Base-by-base conservation (phyloP, 176 grass and related monocot species). In the Carex littledalei region DNA sequence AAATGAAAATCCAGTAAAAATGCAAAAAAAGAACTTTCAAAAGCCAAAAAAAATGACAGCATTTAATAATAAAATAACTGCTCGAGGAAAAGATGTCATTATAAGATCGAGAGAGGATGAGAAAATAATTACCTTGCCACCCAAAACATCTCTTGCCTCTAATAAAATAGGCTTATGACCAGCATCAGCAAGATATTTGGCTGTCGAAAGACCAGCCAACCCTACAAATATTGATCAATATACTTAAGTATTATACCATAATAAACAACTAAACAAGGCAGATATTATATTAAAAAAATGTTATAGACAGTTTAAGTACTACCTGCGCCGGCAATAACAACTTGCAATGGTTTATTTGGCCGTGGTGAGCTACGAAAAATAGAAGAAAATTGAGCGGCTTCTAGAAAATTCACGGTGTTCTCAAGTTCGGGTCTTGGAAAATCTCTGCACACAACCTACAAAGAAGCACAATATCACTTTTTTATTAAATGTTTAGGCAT, bases 291-390 rank as follows among this genome's bases (percentile, higher is more conserved):
- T 20, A 49, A 64, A 16, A 86, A 78, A 85, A 81, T 72, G 35
- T n/a, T 71, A 61, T 67, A 29, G 49, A 18, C 43, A 67, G 13
- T 52, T 66, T 68, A 16, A 83, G 14, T 66, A n/a, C 79, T 89
- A 95, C 96, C 96, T 94, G 96, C 93, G 79, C 96, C 96, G 50
- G 93, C 96, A 86, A 98, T 90, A 69, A 98, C 91, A 45, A 94
- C 78, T 80, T 98, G 66, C 80, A 98, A 90, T 13, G 93, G 88
- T 89, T 82, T 94, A 89, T 61, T 90, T 67, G 91, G 96, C 0
- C 78, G 85, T 77, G 89, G 61, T 26, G 77, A 89, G 81, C 65
- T 91, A 75, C 83, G 56, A 62, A 97, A 94, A 81, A 80, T 87
- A 39, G 91, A 91, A 85, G 95, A 97, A 68, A 95, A 89, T 62